These are phyloP conservation scores for Neospora caninum DNA, from an alignment of 169 alveolate species.

Conservation along the genomic window DNA sequence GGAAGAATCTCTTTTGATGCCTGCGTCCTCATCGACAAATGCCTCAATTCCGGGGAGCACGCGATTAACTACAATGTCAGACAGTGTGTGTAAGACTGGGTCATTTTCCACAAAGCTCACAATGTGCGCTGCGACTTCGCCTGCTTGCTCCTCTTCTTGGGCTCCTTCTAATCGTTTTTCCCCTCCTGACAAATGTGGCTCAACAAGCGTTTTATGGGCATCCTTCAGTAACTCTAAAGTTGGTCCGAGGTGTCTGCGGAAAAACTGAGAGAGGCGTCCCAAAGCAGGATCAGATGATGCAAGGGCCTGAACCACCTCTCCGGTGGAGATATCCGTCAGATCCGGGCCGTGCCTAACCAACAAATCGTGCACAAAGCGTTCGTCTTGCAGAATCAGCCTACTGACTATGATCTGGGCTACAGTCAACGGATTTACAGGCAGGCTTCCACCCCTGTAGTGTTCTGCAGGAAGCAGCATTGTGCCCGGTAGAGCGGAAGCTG, in stretches of 20 bases:
- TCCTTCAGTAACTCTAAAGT: neutral
- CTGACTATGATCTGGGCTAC: neutral
- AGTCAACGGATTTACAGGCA: neutral
- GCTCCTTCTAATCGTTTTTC: neutral
- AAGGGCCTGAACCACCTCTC: slow-evolving; percentile 15
- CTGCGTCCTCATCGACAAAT: neutral
- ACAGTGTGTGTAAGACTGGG: neutral
- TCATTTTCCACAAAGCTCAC: neutral
- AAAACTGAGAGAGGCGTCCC: neutral
- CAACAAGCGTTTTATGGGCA: slow-evolving; percentile 13
- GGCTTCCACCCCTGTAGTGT: neutral
- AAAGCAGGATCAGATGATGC: neutral
- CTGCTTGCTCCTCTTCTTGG: neutral
- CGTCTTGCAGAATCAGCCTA: neutral
- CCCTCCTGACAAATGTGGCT: neutral
- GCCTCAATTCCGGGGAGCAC: slow-evolving; percentile 14
- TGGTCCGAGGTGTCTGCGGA: slow-evolving; percentile 10
- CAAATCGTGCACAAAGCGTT: neutral
- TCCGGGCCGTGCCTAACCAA: slow-evolving; percentile 18
- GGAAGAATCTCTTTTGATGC: neutral
- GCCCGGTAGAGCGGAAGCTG: neutral
- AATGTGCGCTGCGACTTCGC: neutral
- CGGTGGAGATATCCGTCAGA: neutral
- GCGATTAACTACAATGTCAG: slow-evolving; percentile 12
- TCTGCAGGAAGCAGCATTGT: neutral